Base-by-base conservation (phyloP, 2,329 filamentous ascomycete species). In the Ceratocystis alfenasii region DNA sequence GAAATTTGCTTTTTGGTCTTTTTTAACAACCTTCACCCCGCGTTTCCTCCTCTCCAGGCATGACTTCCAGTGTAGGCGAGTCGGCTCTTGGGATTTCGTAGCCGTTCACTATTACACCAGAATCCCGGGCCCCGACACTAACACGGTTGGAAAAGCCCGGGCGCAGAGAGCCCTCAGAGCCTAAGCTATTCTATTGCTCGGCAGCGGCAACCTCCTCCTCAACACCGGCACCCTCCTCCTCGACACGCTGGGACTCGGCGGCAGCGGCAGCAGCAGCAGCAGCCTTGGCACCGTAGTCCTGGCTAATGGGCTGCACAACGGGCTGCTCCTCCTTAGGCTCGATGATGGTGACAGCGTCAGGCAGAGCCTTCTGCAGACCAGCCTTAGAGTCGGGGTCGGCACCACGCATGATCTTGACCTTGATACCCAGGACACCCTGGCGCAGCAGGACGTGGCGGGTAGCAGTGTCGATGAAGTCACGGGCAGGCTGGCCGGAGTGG, bases 341-440 rank as follows among this genome's bases (percentile, higher is more conserved):
- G 80, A 97, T 96, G 81, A 99, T 94, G 79, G 93, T 97, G 79
- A 99, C 94, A 78, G 91, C 90, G 80, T 99, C 94, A 73, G 94
- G 94, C 71, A 99, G 90, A 72, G 91, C 87, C 87, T 97, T 96
- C 82, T 92, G 90, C 74, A 93, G 92, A 73, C 94, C 91, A 75
- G 90, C 87, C 88, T 99, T 99, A 87, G 94, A 94, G 82, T 97
- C 91, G 78, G 94, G 94, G 84, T 99, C 94, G 74, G 90, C 94
- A 78, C 94, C 94, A 79, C 95, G 92, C 94, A 99, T 99, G 83
- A 99, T 99, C 92, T 99, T 99, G 81, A 99, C 94, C 87, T 99
- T 99, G 84, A 99, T 99, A 83, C 94, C 94, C 72, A 99, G 85
- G 72, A 99, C 94, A 89, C 94, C 94, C 85, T 99, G 94, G 82